These are phyloP conservation scores for Picea engelmannii DNA, from an alignment of 83 land plant species.

Conservation along the genomic window DNA sequence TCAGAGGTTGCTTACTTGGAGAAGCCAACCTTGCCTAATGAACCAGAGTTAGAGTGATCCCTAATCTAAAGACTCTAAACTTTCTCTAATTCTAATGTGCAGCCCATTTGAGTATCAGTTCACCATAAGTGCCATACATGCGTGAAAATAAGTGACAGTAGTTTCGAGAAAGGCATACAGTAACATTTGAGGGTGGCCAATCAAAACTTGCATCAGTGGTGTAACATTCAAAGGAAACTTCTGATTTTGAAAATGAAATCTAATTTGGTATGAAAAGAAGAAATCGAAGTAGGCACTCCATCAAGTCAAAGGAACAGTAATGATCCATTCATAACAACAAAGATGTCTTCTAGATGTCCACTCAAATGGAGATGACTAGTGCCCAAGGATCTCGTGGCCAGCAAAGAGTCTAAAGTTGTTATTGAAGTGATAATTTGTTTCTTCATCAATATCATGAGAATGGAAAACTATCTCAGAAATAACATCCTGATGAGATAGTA, in stretches of 20 bases:
- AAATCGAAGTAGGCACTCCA: neutral
- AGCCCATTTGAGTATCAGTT: neutral
- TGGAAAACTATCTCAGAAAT: neutral
- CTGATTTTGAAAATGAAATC: neutral
- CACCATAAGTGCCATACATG: neutral
- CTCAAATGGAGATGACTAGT: neutral
- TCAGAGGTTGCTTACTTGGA: neutral
- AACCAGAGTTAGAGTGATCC: neutral
- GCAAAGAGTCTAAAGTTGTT: neutral
- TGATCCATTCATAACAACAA: no score
- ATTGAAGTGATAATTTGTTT: neutral
- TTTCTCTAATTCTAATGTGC: neutral
- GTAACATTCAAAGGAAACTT: neutral
- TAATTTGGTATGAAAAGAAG: neutral
- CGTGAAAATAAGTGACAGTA: neutral
- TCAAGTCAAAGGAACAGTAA: neutral
- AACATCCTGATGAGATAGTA: neutral
- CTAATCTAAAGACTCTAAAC: neutral
- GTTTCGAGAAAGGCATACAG: neutral
- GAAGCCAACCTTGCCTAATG: neutral
- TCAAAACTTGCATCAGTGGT: neutral
- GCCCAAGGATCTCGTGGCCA: neutral
- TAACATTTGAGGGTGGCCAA: neutral
- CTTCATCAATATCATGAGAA: neutral
- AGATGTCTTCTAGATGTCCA: neutral